phyloP scores from a whole-genome alignment of 2,329 filamentous ascomycete genomes.

The Penicillium decumbens region DNA sequence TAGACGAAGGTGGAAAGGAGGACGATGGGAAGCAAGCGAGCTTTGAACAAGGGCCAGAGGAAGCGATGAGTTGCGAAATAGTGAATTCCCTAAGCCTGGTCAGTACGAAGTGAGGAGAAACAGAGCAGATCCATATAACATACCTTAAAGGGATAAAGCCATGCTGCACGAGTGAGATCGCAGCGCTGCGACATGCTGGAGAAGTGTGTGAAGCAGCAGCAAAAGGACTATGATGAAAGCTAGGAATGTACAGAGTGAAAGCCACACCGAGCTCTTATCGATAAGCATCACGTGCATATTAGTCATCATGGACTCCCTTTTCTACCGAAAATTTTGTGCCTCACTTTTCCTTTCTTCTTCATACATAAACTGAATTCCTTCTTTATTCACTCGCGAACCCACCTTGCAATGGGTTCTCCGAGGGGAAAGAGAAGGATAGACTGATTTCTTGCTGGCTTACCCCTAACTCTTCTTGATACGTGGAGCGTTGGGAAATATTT shows the following conservation, averaged over 20 bases:
- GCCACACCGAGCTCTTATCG: conserved; percentile 28
- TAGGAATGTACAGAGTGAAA: conserved; percentile 5
- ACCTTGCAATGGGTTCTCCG: conserved; percentile 38
- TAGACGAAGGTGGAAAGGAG: conserved; percentile 80
- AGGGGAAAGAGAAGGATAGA: conserved; percentile 49
- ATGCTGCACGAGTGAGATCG: conserved; percentile 36
- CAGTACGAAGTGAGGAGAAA: conserved; percentile 4
- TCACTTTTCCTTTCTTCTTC: conserved; percentile 32
- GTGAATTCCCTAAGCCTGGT: conserved; percentile 60
- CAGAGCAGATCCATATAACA: conserved; percentile 9
- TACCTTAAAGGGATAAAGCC: conserved; percentile 49
- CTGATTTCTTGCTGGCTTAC: conserved; percentile 41
- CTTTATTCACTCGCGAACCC: conserved; percentile 47
- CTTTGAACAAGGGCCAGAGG: conserved; percentile 74
- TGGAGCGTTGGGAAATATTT: conserved; percentile 48
- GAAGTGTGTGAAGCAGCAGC: background rate
- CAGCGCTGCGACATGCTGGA: conserved; percentile 18
- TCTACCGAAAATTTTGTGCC: conserved; percentile 19
- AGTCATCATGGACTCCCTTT: conserved; percentile 20
- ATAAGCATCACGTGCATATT: conserved; percentile 27
- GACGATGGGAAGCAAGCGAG: conserved; percentile 73
- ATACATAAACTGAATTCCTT: conserved; percentile 41
- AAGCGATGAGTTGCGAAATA: conserved; percentile 75
- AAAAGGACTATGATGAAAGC: background rate
- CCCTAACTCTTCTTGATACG: conserved; percentile 41